Conservation (phyloP, 2,329 filamentous ascomycete species). For the Coniochaeta sp. region DNA sequence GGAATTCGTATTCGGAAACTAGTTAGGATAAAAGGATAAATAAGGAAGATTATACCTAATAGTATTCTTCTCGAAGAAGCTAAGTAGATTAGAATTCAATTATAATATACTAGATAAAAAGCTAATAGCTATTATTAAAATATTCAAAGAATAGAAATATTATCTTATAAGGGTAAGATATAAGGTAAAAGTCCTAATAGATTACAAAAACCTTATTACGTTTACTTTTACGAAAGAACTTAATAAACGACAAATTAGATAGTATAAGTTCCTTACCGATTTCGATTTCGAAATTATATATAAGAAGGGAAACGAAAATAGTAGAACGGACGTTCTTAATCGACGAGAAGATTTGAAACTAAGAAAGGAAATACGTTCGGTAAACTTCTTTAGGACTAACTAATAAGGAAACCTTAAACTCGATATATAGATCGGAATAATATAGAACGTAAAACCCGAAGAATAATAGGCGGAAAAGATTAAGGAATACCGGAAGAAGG, state of each 20-base stretch:
- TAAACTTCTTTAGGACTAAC: no score
- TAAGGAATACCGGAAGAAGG: no score
- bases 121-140: neutral
- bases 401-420: no score
- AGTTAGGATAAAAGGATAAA: neutral
- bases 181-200: neutral
- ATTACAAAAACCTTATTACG: neutral
- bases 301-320: no score
- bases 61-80: neutral
- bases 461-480: no score
- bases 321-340: no score
- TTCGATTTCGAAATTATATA: neutral
- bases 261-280: neutral
- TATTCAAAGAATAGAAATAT: neutral
- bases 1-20: no score
- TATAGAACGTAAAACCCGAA: no score
- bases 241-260: neutral
- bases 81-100: neutral
- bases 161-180: neutral
- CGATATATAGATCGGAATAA: no score
- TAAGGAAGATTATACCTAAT: neutral
- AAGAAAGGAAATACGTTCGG: no score
- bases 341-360: no score
- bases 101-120: neutral
- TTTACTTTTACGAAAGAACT: neutral